A percentile compares a stretch with the other conserved stretches of the same genome.
These are phyloP conservation scores for Aschersonia sp. DNA, from an alignment of 2,329 filamentous ascomycete genomes.

Conservation along the genomic window DNA sequence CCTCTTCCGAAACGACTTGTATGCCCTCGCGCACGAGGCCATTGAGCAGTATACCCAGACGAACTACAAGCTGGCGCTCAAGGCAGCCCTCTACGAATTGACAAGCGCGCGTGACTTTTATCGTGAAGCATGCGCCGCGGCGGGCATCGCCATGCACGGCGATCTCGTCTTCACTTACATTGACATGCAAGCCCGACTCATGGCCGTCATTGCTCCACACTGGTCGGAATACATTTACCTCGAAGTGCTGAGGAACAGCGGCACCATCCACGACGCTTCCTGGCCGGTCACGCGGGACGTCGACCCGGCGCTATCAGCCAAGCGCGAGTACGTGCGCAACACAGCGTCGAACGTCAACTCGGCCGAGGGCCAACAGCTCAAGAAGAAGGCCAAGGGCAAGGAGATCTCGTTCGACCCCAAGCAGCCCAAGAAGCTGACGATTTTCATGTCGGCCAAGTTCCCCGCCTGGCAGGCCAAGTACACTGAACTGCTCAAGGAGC, in stretches of 20 bases:
- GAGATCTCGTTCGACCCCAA: conserved; percentile 72
- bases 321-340: conserved; percentile 64
- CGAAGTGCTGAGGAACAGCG: conserved; percentile 67
- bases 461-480: conserved; percentile 88
- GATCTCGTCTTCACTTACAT: conserved; percentile 69
- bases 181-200: conserved; percentile 69
- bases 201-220: conserved; percentile 78
- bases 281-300: conserved; percentile 44
- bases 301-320: conserved; percentile 56
- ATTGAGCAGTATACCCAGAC: conserved; percentile 65
- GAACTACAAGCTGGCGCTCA: conserved; percentile 68
- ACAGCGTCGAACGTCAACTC: conserved; percentile 66
- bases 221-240: conserved; percentile 92
- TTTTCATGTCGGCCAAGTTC: conserved; percentile 68
- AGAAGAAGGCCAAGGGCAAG: conserved; percentile 91
- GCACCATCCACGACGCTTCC: conserved; percentile 62
- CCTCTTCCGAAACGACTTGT: conserved; percentile 89
- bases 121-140: conserved; percentile 64
- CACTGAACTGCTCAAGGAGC: conserved; percentile 61
- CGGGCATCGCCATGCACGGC: conserved; percentile 74
- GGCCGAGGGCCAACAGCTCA: conserved; percentile 68
- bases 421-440: conserved; percentile 79
- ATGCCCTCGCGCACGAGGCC: conserved; percentile 65
- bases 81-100: conserved; percentile 81
- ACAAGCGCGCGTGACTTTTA: conserved; percentile 80